A percentile compares a stretch with the other conserved stretches of the same genome.
phyloP scores from a whole-genome alignment of 2,329 filamentous ascomycete genomes.

The Stemphylium beticola region DNA sequence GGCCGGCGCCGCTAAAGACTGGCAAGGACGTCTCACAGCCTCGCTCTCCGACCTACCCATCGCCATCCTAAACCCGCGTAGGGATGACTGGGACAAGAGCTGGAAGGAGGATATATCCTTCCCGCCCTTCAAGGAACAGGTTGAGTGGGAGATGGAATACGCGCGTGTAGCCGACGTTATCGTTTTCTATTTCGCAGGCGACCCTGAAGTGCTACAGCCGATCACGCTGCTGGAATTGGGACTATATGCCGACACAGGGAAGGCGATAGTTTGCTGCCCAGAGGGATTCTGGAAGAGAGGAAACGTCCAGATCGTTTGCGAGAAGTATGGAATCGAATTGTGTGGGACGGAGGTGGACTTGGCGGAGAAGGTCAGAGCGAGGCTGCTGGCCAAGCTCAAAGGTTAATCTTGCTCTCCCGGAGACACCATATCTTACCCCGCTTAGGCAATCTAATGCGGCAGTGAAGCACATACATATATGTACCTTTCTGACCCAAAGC shows the following conservation, averaged over 20 bases:
- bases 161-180: slow-evolving; percentile 62
- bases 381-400: slow-evolving; percentile 18
- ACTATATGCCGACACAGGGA: slow-evolving; percentile 53
- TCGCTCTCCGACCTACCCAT: slow-evolving; percentile 53
- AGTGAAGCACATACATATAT: neutral
- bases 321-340: slow-evolving; percentile 54
- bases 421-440: neutral
- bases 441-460: neutral
- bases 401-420: neutral
- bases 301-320: slow-evolving; percentile 65
- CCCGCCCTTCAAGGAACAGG: slow-evolving; percentile 61
- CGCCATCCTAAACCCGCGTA: slow-evolving; percentile 63
- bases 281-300: slow-evolving; percentile 64
- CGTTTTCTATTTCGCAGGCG: slow-evolving; percentile 59
- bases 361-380: slow-evolving; percentile 35
- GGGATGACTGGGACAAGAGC: slow-evolving; percentile 63
- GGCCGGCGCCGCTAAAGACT: slow-evolving; percentile 49
- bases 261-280: slow-evolving; percentile 60
- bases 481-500: neutral
- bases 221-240: slow-evolving; percentile 67
- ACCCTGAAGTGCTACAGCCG: slow-evolving; percentile 58
- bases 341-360: slow-evolving; percentile 54
- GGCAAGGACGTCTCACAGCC: slow-evolving; percentile 56
- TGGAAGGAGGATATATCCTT: slow-evolving; percentile 63
- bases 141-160: slow-evolving; percentile 67